Evolutionary conservation across 2,329 filamentous ascomycete genomes (phyloP), one percentile per base, ranked within the genome.

Genomic region (Penicillium digitatum): DNA sequence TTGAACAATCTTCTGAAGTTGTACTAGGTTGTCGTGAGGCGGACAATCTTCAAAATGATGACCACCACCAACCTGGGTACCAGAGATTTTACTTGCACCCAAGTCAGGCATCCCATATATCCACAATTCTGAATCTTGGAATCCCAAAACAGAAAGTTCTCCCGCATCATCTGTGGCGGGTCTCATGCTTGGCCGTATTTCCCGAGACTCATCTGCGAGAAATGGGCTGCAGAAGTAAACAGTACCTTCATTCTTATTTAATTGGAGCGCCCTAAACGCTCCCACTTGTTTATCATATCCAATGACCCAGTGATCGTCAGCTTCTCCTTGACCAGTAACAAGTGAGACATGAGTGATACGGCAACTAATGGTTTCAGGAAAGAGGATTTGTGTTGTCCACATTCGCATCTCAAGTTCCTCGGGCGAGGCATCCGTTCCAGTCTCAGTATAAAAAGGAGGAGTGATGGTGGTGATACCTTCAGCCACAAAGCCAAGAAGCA

Each of bases 361-460:
- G 5, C 37, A 91, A 61, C 89, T 87, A 47, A 86, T 90, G n/a
- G 85, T 87, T 62, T 91, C 89, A 3, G 89, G 89, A 54, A 93
- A 93, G 3, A 94, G 76, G 43, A 94, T 92, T 32, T 90, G 91
- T 0, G 88, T 90, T 7, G 89, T 93, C 89, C 89, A 94, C 66
- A 93, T 81, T 24, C 86, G 83, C 68, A 86, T 88, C 58, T 90
- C 81, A 58, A 85, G 82, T 55, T 89, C 84, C 53, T 73, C 70
- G 20, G 71, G 69, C 9, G 75, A 74, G 37, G 78, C 64, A 55
- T 87, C 85, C 12, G 78, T 67, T 51, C 74, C 74, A 29, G 73
- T 70, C 48, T 78, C 81, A 39, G 89, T 86, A 69, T 89, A 90
- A 66, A 91, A 91, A 1, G 89, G 89, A 0, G 88, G 88, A 0